These are phyloP conservation scores for Magnusiomyces tetraspermus DNA, from an alignment of 1,139 yeast species.

Conservation along the genomic window DNA sequence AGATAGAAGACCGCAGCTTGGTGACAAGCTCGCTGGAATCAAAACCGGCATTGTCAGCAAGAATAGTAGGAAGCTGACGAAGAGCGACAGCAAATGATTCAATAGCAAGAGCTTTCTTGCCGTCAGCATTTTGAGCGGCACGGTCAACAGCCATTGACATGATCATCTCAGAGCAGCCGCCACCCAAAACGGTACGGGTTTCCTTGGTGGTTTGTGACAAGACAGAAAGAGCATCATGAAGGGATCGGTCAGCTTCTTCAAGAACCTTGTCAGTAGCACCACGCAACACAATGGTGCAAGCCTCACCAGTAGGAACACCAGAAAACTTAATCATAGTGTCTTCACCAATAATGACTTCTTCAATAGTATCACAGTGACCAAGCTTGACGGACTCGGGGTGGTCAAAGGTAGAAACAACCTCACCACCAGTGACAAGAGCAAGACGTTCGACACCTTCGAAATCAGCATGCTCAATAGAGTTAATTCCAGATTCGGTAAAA, in stretches of 20 bases:
- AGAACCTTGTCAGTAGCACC: conserved; percentile 96
- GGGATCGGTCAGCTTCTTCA: conserved; percentile 94
- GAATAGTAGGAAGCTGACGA: conserved; percentile 87
- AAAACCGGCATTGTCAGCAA: conserved; percentile 95
- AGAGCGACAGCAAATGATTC: conserved; percentile 92
- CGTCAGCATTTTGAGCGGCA: conserved; percentile 86
- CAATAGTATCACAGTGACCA: conserved; percentile 83
- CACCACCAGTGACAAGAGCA: conserved; percentile 96
- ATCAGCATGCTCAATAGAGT: conserved; percentile 96
- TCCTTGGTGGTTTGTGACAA: conserved; percentile 90
- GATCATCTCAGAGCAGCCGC: conserved; percentile 96
- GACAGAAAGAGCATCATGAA: conserved; percentile 94
- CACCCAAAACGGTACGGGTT: conserved; percentile 93
- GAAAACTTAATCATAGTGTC: conserved; percentile 76
- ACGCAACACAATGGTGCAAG: conserved; percentile 90
- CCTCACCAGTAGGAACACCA: conserved; percentile 93
- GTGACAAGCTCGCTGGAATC: conserved; percentile 91
- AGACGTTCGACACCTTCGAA: conserved; percentile 96
- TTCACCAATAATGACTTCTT: conserved; percentile 90
- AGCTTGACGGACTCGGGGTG: conserved; percentile 75
- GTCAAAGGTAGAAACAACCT: conserved; percentile 94
- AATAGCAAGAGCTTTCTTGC: conserved; percentile 88
- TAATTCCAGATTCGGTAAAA: conserved; percentile 77
- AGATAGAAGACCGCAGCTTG: conserved; percentile 82
- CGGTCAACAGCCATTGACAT: conserved; percentile 98